Evolutionary conservation across 805 yeast species (phyloP).

Genomic region (Suhomyces kilbournensis): DNA sequence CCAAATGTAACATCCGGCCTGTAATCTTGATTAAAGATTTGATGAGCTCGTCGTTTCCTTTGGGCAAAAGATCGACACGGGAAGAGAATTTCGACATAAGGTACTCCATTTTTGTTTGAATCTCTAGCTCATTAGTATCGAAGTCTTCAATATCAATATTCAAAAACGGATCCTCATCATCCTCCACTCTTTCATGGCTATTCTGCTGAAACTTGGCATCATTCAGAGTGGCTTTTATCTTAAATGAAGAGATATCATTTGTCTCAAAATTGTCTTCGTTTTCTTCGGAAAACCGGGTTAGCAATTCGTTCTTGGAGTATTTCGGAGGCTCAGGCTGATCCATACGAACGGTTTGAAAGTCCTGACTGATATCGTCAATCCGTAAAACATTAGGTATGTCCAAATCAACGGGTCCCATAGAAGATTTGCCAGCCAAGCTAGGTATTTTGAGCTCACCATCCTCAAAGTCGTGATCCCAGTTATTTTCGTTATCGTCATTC

Average conservation of each 20-base stretch:
- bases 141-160: conserved; percentile 37
- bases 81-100: conserved; percentile 30
- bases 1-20: conserved; percentile 36
- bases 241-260: conserved; percentile 5
- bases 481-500: conserved; percentile 22
- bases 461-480: conserved; percentile 34
- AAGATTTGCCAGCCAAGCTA: not conserved
- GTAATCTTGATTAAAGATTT: conserved; percentile 32
- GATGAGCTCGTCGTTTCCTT: conserved; percentile 29
- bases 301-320: conserved; percentile 25
- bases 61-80: conserved; percentile 28
- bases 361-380: conserved; percentile 9
- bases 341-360: conserved; percentile 7
- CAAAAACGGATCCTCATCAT: conserved; percentile 36
- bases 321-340: conserved; percentile 1
- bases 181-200: conserved; percentile 11
- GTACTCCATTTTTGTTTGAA: conserved; percentile 39
- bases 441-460: conserved; percentile 20
- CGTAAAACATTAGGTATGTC: not conserved
- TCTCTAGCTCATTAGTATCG: conserved; percentile 41
- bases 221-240: not conserved
- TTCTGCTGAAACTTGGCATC: conserved; percentile 1
- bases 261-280: conserved; percentile 16
- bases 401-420: too few species aligned
- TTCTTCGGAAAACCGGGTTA: conserved; percentile 29